Evolutionary conservation across 2,329 filamentous ascomycete species (phyloP).

Genomic region (Didymella glomerata): DNA sequence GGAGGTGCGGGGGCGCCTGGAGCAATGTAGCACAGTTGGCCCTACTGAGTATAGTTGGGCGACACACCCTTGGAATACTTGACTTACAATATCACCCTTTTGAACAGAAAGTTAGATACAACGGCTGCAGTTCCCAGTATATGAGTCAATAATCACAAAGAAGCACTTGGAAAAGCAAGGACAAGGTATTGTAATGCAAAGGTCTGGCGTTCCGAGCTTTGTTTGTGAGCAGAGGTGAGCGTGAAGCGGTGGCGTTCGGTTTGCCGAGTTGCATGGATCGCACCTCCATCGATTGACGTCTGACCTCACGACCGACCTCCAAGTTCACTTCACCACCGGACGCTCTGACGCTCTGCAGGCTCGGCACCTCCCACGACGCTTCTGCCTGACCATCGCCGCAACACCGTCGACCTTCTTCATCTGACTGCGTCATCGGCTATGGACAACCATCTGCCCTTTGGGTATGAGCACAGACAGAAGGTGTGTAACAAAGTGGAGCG

Average conservation of each 20-base stretch:
- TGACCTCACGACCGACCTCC: slow-evolving; percentile 5
- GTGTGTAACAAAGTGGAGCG: slow-evolving; percentile 33
- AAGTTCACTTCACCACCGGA: slow-evolving; percentile 9
- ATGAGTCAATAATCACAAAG: neutral
- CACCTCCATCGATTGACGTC: slow-evolving; percentile 11
- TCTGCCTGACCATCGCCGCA: slow-evolving; percentile 1
- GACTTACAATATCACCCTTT: slow-evolving; percentile 20
- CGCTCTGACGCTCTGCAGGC: slow-evolving; percentile 8
- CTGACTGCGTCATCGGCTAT: slow-evolving; percentile 32
- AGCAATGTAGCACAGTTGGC: slow-evolving; percentile 37
- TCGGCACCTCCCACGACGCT: slow-evolving; percentile 8
- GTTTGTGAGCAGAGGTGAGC: slow-evolving; percentile 9
- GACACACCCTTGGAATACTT: slow-evolving; percentile 12
- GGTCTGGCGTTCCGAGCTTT: slow-evolving; percentile 1
- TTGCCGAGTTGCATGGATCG: slow-evolving; percentile 17
- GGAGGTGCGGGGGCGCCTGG: slow-evolving; percentile 21
- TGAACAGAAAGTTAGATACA: neutral
- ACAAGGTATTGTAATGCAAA: neutral
- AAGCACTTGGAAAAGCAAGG: neutral
- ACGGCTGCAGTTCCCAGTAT: neutral
- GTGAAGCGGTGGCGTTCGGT: slow-evolving; percentile 18
- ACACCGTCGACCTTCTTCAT: slow-evolving; percentile 1
- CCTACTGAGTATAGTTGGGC: slow-evolving; percentile 22
- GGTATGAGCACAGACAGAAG: slow-evolving; percentile 48
- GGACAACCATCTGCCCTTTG: slow-evolving; percentile 42